These are phyloP conservation scores for Fragaria vesca DNA, from an alignment of 306 rosid genomes.

Conservation along the genomic window DNA sequence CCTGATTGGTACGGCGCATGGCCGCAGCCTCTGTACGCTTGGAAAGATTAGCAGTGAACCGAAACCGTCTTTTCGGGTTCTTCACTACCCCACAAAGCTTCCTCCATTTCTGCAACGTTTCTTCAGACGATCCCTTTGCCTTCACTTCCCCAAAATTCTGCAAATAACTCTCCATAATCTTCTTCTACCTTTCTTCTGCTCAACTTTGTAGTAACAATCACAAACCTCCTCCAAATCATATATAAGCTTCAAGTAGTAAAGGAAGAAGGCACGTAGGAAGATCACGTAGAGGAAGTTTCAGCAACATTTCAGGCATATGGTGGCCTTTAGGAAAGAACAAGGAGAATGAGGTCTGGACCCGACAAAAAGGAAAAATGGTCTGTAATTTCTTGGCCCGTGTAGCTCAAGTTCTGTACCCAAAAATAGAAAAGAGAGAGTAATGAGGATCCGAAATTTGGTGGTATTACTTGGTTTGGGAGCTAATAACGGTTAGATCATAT, in stretches of 20 bases:
- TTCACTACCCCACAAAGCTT: slow-evolving; percentile 55
- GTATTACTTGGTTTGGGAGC: neutral
- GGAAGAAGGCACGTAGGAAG: slow-evolving; percentile 11
- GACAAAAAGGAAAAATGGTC: neutral
- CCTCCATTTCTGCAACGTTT: slow-evolving; percentile 79
- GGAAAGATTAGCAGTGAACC: slow-evolving; percentile 82
- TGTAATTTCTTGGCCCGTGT: neutral
- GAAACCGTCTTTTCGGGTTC: slow-evolving; percentile 77
- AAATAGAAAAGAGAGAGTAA: slow-evolving; percentile 11
- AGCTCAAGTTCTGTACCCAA: neutral
- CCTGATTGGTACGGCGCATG: slow-evolving; percentile 83
- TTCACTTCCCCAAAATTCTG: slow-evolving; percentile 63
- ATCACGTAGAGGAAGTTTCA: neutral
- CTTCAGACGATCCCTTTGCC: slow-evolving; percentile 63
- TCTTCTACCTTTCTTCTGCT: neutral
- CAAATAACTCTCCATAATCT: slow-evolving; percentile 51
- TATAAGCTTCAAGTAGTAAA: neutral
- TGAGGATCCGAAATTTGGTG: slow-evolving; percentile 14
- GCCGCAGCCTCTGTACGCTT: slow-evolving; percentile 70
- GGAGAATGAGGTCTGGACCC: slow-evolving; percentile 20
- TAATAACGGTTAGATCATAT: neutral
- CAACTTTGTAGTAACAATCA: neutral
- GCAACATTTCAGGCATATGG: slow-evolving; percentile 1
- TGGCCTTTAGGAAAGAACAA: neutral
- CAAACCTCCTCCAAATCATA: neutral